Conservation (phyloP, 352 stramenopile species). For the Blastocystis sp. region DNA sequence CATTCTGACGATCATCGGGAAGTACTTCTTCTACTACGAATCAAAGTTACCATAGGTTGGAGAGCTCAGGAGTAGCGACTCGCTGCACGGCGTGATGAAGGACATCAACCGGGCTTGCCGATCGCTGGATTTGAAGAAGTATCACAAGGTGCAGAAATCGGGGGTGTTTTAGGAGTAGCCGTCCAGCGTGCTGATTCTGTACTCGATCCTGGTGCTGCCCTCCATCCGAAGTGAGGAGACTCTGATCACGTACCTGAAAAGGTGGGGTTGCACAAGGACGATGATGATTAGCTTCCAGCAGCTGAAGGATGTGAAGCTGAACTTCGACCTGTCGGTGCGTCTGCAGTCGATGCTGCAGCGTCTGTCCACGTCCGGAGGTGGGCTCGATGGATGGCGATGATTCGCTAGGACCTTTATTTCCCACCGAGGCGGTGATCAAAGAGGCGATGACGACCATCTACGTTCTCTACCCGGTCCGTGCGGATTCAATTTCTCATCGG, state of each 20-base stretch:
- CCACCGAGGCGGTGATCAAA: slow-evolving; percentile 1
- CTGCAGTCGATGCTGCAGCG: slow-evolving; percentile 47
- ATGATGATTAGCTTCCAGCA: slow-evolving; percentile 8
- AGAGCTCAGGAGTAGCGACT: background rate
- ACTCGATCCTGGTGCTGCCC: slow-evolving; percentile 37
- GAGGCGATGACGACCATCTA: slow-evolving; percentile 19
- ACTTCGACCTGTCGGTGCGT: slow-evolving; percentile 51
- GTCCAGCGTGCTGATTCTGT: slow-evolving; percentile 35
- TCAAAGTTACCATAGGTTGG: background rate
- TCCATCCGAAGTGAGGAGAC: slow-evolving; percentile 31
- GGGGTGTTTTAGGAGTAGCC: background rate
- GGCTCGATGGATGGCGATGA: background rate
- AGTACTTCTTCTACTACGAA: slow-evolving; percentile 61
- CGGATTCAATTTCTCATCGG: background rate
- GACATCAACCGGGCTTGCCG: slow-evolving; percentile 27
- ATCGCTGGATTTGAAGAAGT: slow-evolving; percentile 37
- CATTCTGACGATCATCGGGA: slow-evolving; percentile 38
- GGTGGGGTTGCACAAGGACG: background rate
- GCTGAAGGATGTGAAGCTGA: slow-evolving; percentile 40
- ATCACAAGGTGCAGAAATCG: background rate
- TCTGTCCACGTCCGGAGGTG: slow-evolving; percentile 27
- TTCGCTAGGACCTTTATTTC: slow-evolving; percentile 19
- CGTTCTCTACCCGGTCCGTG: slow-evolving; percentile 12
- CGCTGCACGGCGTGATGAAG: background rate
- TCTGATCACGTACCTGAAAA: slow-evolving; percentile 50